phyloP scores from a whole-genome alignment of 2,329 filamentous ascomycete species.

The Beauveria varroae region DNA sequence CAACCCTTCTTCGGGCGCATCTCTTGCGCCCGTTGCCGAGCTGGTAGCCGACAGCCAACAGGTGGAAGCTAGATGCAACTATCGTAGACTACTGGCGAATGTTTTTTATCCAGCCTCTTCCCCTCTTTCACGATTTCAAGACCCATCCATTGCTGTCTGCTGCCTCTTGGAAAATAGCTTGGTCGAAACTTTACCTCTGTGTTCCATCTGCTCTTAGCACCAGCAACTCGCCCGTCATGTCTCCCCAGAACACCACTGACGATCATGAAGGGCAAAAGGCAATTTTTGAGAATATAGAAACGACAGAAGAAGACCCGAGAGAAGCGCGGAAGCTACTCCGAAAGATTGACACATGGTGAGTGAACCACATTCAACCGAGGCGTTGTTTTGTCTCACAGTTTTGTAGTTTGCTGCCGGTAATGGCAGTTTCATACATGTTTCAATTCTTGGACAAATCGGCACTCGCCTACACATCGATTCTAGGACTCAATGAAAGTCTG shows the following conservation, averaged over 20 bases:
- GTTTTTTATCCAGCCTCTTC: too few species aligned
- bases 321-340: background rate
- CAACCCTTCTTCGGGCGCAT: background rate
- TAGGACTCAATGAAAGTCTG: constrained; percentile 40
- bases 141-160: background rate
- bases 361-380: background rate
- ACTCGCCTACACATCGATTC: constrained; percentile 42
- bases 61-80: too few species aligned
- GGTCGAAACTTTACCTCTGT: background rate
- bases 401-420: constrained; percentile 41
- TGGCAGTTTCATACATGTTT: constrained; percentile 47
- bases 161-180: background rate
- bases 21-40: background rate
- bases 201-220: background rate
- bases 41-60: background rate
- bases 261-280: background rate
- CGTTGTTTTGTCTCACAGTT: background rate
- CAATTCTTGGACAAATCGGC: constrained; percentile 56
- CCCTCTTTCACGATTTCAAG: too few species aligned
- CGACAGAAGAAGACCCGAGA: background rate
- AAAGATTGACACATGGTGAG: background rate
- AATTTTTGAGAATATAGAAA: background rate
- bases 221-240: background rate
- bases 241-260: background rate
- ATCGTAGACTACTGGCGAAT: too few species aligned